phyloP scores from a whole-genome alignment of 2,329 filamentous ascomycete genomes.

The Colletotrichum incanum region DNA sequence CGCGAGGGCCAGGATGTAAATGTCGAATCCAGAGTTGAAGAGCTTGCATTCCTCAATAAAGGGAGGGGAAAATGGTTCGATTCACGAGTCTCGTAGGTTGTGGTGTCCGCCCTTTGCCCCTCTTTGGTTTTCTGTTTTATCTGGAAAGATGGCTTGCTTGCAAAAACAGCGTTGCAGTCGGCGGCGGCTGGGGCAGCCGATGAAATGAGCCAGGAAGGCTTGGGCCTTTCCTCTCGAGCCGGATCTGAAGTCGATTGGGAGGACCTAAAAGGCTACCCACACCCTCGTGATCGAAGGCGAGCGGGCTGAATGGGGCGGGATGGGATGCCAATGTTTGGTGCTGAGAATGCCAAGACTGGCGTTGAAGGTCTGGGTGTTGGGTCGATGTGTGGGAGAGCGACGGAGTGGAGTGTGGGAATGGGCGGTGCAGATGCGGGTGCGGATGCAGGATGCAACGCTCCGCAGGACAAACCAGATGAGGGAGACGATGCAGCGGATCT shows the following conservation, averaged over 20 bases:
- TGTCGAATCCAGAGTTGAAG: not conserved
- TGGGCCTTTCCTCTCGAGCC: not conserved
- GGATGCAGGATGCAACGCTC: not conserved
- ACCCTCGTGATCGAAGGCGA: slow-evolving; percentile 3
- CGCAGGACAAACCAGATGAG: not conserved
- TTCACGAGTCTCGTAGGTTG: not conserved
- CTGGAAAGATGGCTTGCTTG: not conserved
- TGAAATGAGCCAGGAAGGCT: not conserved
- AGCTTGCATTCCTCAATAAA: slow-evolving; percentile 13
- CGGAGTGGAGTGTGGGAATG: slow-evolving; percentile 1
- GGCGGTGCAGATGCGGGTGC: not conserved
- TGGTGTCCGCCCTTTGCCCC: not conserved
- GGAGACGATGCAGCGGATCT: slow-evolving; percentile 1
- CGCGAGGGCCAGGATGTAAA: not conserved
- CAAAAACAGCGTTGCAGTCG: not conserved
- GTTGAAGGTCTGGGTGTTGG: slow-evolving; percentile 9
- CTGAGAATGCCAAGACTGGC: slow-evolving; percentile 36
- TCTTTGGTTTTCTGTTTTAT: not conserved
- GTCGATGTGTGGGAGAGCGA: slow-evolving; percentile 9
- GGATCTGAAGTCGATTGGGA: not conserved
- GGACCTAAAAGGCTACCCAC: not conserved
- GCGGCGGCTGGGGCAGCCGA: not conserved
- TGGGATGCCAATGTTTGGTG: slow-evolving; percentile 36
- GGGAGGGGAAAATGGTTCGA: not conserved
- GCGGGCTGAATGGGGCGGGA: slow-evolving; percentile 6